Evolutionary conservation across 768 basidiomycete genomes (phyloP), one percentile per base, ranked within the genome.

Genomic region (Kwoniella botswanensis): DNA sequence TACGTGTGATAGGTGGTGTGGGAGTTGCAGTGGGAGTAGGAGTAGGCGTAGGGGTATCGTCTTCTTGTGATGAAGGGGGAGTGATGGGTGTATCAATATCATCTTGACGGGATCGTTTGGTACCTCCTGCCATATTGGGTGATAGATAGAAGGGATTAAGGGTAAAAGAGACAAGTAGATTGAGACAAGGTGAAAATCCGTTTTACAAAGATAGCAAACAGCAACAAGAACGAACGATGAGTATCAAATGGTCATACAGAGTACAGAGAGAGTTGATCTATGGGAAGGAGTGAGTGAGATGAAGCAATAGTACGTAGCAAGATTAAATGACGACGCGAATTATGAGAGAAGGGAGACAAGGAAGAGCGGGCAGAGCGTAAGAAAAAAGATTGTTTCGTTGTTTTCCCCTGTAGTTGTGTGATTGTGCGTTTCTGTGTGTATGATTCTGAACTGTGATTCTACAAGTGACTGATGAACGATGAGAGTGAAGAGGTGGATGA

Each of bases 21-120:
- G 71, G 44, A 12, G 71, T 43, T 1, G 53, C 63, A 5, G 62
- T 53, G 35, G 65, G 53, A 21, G 66, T 56, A 3, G 62, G 54
- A 12, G 71, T n/a, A 5, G 67, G 53, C 3, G 76, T 58, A 26
- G 71, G 24, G 13, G 76, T 67, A 12, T 54, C n/a, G 44, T 46
- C 58, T 4, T 26, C 54, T 29, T 56, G 26, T 6, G 64, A 44
- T 15, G 67, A 24, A 11, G 60, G 50, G 5, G 63, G 24, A 35
- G 63, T 13, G 21, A 61, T 46, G 44, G 67, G 61, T 6, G 67
- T 54, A 46, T 65, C 35, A 24, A 58, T 46, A 53, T 64, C 63
- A 58, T 65, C 64, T 55, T 71, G 70, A 22, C 72, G 50, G 17
- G 72, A 67, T n/a, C 72, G 68, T 59, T 74, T 74, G 65, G 64